phyloP scores from a whole-genome alignment of 768 basidiomycete genomes.

The Kwoniella sp. region DNA sequence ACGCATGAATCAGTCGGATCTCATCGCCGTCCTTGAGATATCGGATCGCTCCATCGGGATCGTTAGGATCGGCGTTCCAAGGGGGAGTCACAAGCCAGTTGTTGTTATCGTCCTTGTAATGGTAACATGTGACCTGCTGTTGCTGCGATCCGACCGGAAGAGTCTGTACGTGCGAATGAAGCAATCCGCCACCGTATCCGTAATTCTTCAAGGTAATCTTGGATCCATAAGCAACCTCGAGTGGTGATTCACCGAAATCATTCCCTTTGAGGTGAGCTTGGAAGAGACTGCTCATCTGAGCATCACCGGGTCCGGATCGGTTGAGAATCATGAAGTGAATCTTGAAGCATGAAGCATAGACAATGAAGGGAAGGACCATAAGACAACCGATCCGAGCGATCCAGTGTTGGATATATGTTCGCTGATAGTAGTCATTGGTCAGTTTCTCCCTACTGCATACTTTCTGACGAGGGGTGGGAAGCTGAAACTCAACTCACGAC shows the following conservation, averaged over 20 bases:
- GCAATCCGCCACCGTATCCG: conserved; percentile 93
- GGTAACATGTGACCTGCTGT: conserved; percentile 98
- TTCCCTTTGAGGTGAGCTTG: conserved; percentile 94
- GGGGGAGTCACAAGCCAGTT: conserved; percentile 77
- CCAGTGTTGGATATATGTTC: conserved; percentile 89
- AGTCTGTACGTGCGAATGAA: conserved; percentile 96
- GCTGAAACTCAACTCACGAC: conserved; percentile 62
- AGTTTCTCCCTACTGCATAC: too few relatives aligned
- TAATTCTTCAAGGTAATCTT: conserved; percentile 93
- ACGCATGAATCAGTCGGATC: conserved; percentile 75
- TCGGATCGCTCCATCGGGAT: conserved; percentile 61
- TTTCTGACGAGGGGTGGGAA: not conserved
- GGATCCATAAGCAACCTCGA: conserved; percentile 91
- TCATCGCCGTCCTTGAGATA: conserved; percentile 76
- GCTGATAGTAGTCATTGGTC: conserved; percentile 54
- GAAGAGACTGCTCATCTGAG: conserved; percentile 98
- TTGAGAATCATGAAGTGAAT: conserved; percentile 92
- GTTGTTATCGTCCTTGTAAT: conserved; percentile 99
- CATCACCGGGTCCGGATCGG: conserved; percentile 92
- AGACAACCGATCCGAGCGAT: conserved; percentile 78
- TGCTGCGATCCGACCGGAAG: conserved; percentile 88
- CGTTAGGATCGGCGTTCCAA: conserved; percentile 78
- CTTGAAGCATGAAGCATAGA: conserved; percentile 94
- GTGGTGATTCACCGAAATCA: conserved; percentile 85
- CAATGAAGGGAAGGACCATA: conserved; percentile 83